Evolutionary conservation across 2,329 filamentous ascomycete genomes (phyloP), one percentile per base, ranked within the genome.

Genomic region (Cadophora luteo-olivacea): DNA sequence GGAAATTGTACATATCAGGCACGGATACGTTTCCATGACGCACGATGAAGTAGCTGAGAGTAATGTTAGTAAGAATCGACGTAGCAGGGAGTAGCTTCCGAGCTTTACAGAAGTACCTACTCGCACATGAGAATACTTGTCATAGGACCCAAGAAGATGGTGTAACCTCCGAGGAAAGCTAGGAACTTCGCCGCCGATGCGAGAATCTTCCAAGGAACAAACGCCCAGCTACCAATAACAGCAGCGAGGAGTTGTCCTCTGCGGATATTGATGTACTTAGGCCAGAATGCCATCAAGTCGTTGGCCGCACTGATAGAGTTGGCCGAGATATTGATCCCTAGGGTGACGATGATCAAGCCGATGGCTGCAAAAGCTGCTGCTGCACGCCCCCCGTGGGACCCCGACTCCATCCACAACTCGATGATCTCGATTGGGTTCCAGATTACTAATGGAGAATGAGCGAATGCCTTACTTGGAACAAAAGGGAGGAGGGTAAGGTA

Each of bases 131-230:
- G 83, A 67, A 90, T 87, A 0, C 83, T 83, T 0, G 86, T 86
- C 68, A 89, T 87, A 0, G 87, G 87, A 0, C 85, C 87, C 1
- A 90, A 79, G 78, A 90, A 90, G 24, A 90, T 82, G 0, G 85
- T 84, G 76, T 90, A 89, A 0, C 88, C 89, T 54, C 84, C 83
- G 84, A 92, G 90, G 78, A 92, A 92, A 54, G 85, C 84, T 3
- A 90, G 78, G 72, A 91, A 87, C 0, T 84, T 87, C 1, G 78
- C 76, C 1, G 88, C 89, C 0, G 85, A 88, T 41, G 78, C 81
- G 22, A 91, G 80, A 67, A 91, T 91, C 79, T 89, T 89, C 89
- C 88, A 91, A 1, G 87, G 88, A 0, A 89, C 86, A 38, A 90
- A 81, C 2, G 83, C 82, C 87, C 87, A 90, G 25, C 84, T 85